Percentiles rank a stretch among this genome's conserved stretches.
phyloP scores from a whole-genome alignment of 176 grass and related monocot species.

The Cenchrus purpureus region DNA sequence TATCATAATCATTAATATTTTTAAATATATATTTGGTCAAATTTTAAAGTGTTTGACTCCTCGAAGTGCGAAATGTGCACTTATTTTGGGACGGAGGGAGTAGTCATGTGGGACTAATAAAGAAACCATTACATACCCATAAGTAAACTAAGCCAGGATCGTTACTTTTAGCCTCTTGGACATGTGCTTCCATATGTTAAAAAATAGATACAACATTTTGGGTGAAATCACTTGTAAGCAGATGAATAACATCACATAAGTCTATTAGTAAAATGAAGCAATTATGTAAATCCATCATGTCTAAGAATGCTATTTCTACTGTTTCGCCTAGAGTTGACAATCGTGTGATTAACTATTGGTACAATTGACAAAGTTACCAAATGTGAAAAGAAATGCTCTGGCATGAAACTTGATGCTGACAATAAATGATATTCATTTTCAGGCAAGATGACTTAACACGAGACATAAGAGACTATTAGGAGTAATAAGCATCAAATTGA shows the following conservation, averaged over 20 bases:
- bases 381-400: background rate
- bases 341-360: background rate
- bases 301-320: background rate
- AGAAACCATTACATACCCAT: background rate
- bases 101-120: background rate
- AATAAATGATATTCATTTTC: conserved; percentile 6
- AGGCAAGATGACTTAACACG: background rate
- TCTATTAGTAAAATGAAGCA: background rate
- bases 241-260: background rate
- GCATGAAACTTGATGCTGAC: background rate
- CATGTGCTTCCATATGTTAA: background rate
- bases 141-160: background rate
- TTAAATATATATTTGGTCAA: too few species aligned
- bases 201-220: background rate
- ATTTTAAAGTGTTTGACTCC: too few species aligned
- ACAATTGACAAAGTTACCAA: background rate
- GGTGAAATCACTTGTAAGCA: background rate
- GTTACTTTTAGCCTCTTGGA: background rate
- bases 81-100: too few species aligned
- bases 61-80: too few species aligned
- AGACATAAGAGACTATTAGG: background rate
- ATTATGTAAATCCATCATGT: conserved; percentile 7
- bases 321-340: background rate
- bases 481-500: background rate
- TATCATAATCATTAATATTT: too few species aligned